A percentile compares a stretch with the other conserved stretches of the same genome.
Evolutionary conservation across 2,329 filamentous ascomycete genomes (phyloP).

Genomic region (Aspergillus intermedius): DNA sequence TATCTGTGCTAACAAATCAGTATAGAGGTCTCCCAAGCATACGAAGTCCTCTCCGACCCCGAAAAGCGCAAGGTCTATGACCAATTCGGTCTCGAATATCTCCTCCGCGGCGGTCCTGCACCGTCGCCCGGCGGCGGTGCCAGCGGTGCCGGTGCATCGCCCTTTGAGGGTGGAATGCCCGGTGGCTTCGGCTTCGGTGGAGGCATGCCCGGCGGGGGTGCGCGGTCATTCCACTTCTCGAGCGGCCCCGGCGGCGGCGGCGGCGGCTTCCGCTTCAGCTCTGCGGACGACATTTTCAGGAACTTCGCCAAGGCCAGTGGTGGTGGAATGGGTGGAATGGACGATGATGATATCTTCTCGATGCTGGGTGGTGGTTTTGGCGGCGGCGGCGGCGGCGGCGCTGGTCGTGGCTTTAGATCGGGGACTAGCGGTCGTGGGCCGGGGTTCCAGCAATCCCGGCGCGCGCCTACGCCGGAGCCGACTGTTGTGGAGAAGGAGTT

Average conservation of each 20-base stretch:
- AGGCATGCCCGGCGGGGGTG: conserved; percentile 37
- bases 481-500: conserved; percentile 83
- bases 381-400: conserved; percentile 37
- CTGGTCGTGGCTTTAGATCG: conserved; percentile 26
- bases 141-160: conserved; percentile 43
- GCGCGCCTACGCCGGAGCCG: conserved; percentile 65
- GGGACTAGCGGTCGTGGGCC: conserved; percentile 19
- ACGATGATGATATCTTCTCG: conserved; percentile 51
- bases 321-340: conserved; percentile 41
- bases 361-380: conserved; percentile 36
- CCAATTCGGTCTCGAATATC: conserved; percentile 86
- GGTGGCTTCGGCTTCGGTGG: conserved; percentile 47
- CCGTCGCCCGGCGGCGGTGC: conserved; percentile 58
- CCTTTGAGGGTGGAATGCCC: conserved; percentile 53
- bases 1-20: conserved; percentile 8
- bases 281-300: conserved; percentile 75
- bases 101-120: conserved; percentile 69
- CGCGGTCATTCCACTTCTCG: conserved; percentile 42
- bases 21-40: conserved; percentile 84
- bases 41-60: conserved; percentile 94
- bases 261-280: conserved; percentile 70
- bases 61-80: conserved; percentile 96
- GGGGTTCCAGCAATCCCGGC: conserved; percentile 22
- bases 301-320: conserved; percentile 65
- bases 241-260: conserved; percentile 46